phyloP scores from a whole-genome alignment of 352 stramenopile genomes.

The Pythium rishiriense region DNA sequence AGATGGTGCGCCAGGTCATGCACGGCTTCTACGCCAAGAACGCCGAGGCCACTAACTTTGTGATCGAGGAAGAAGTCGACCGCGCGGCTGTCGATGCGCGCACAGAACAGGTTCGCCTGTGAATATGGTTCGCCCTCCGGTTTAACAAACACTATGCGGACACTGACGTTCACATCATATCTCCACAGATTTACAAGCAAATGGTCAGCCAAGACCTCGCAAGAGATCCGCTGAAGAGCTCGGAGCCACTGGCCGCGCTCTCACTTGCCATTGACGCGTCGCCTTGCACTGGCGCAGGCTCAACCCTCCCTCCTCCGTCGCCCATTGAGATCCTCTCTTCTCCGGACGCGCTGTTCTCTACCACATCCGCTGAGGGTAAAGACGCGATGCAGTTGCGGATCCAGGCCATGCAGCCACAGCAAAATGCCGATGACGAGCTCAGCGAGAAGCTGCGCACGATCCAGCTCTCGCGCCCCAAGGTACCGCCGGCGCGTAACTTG shows the following conservation, averaged over 20 bases:
- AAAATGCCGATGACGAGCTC: slow-evolving; percentile 58
- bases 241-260: background rate
- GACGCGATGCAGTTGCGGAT: slow-evolving; percentile 1
- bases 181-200: slow-evolving; percentile 45
- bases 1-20: slow-evolving; percentile 83
- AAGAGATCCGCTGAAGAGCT: slow-evolving; percentile 24
- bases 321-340: background rate
- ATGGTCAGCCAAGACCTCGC: slow-evolving; percentile 58
- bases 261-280: background rate
- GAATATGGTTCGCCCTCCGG: background rate
- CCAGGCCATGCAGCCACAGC: slow-evolving; percentile 19
- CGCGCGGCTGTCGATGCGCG: slow-evolving; percentile 45
- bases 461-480: slow-evolving; percentile 56
- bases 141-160: background rate
- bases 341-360: background rate
- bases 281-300: background rate
- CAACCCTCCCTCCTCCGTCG: background rate
- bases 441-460: slow-evolving; percentile 68
- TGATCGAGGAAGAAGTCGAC: slow-evolving; percentile 57
- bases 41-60: slow-evolving; percentile 64
- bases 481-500: slow-evolving; percentile 28
- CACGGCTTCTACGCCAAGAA: slow-evolving; percentile 79
- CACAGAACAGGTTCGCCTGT: slow-evolving; percentile 37
- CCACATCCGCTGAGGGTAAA: background rate
- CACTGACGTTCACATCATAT: background rate